Evolutionary conservation across 78 protist genomes (phyloP).

Genomic region (Dictyostelium capitatum): DNA sequence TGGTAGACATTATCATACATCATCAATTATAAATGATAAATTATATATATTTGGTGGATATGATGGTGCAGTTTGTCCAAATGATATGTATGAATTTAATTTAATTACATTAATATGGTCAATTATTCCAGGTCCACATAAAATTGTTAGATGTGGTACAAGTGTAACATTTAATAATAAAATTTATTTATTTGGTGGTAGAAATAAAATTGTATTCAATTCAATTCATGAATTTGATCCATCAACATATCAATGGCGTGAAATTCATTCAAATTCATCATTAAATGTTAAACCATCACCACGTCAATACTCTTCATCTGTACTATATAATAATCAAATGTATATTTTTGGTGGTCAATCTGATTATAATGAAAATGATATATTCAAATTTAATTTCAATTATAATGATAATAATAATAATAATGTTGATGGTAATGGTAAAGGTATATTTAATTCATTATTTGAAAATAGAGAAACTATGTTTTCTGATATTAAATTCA

Average conservation of each 20-base stretch:
- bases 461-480: constrained; percentile 20
- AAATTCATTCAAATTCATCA: background rate
- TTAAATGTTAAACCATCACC: background rate
- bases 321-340: background rate
- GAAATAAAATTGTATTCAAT: constrained; percentile 18
- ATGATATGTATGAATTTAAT: constrained; percentile 48
- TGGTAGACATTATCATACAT: constrained; percentile 50
- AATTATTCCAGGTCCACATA: constrained; percentile 11
- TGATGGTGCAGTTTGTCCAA: constrained; percentile 27
- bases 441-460: background rate
- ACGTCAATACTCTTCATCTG: constrained; percentile 17
- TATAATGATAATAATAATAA: background rate
- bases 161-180: background rate
- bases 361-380: constrained; percentile 58
- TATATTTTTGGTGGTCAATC: constrained; percentile 59
- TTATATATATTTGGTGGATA: constrained; percentile 44
- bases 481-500: constrained; percentile 48
- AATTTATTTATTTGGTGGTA: constrained; percentile 56
- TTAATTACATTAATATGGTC: constrained; percentile 21
- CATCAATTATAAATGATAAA: constrained; percentile 6
- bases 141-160: constrained; percentile 17
- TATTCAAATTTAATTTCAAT: background rate
- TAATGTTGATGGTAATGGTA: background rate
- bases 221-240: constrained; percentile 35
- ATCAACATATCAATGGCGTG: constrained; percentile 12